Base-by-base conservation (phyloP, 2,329 filamentous ascomycete species). In the Talaromyces islandicus region DNA sequence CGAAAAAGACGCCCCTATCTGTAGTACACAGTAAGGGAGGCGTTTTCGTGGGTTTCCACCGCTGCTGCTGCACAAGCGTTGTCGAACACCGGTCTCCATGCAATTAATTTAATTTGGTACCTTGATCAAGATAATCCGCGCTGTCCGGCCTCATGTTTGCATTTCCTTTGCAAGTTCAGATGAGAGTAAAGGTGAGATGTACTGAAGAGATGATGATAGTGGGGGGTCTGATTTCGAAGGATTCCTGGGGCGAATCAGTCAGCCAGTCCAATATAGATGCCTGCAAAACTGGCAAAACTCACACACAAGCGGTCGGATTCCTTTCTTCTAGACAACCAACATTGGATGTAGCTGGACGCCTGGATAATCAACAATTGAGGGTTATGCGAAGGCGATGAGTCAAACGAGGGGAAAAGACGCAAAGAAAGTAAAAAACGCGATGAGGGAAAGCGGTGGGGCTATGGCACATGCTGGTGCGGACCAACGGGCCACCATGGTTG, bases 61-160 rank as follows among this genome's bases (percentile, higher is more conserved):
- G 14, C 50, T 56, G 50, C 29, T 50, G 46, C 43, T 43, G 50
- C 24, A 54, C 53, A 29, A 48, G 62, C 62, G 58, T 57, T 65
- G 65, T 62, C 72, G 73, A 72, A 75, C 73, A 76, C 73, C 73
- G 73, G 73, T 75, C 73, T 61, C 70, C 71, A 75, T 73, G 73
- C 73, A 70, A 67, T 68, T 66, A 66, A 63, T 54, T 67, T 72
- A 62, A 55, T 58, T 73, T 69, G 70, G 69, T 75, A 75, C 73
- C 73, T 75, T 75, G 73, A 75, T 75, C 64, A 63, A 66, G 71
- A 73, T 64, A 73, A 73, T 68, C 66, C 73, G 19, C 54, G 64
- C 71, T 73, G 74, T 71, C 74, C 65, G 69, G 70, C 64, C 70
- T 73, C 73, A 75, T 74, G 68, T 65, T 72, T 65, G 68, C 67